These are phyloP conservation scores for Hysterium pulicare DNA, from an alignment of 2,329 filamentous ascomycete genomes.

Conservation along the genomic window DNA sequence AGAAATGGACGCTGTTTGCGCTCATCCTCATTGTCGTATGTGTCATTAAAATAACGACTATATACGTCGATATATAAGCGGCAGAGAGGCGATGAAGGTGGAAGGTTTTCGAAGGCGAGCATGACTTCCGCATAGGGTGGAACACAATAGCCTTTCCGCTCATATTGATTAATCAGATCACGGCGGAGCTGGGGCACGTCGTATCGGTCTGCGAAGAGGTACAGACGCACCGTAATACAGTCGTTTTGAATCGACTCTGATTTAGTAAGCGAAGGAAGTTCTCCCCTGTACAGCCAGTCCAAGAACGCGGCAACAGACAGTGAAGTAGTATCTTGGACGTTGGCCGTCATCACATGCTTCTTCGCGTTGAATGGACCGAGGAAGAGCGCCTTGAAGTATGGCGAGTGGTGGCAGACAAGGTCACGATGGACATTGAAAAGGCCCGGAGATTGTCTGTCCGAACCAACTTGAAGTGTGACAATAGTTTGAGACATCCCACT, in stretches of 20 bases:
- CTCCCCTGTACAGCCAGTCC: not conserved
- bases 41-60: not conserved
- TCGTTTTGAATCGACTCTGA: not conserved
- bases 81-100: not conserved
- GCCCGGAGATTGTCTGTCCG: not conserved
- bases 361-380: not conserved
- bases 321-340: too few relatives aligned
- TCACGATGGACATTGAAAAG: not conserved
- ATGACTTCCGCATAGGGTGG: not conserved
- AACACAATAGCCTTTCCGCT: not conserved
- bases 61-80: not conserved
- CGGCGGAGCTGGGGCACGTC: conserved; percentile 1
- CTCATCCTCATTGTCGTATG: too few relatives aligned
- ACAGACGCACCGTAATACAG: not conserved
- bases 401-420: not conserved
- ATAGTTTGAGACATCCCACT: not conserved
- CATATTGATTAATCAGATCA: not conserved
- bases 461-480: not conserved
- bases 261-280: not conserved
- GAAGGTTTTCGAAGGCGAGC: not conserved
- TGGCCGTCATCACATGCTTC: too few relatives aligned
- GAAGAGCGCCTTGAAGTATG: not conserved
- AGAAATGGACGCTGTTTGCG: too few relatives aligned
- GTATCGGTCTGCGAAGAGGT: not conserved
- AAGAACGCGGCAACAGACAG: not conserved